Percentiles rank a stretch among this genome's conserved stretches.
Conservation (phyloP, 73 alveolate genomes). For the Paramecium tetraurelia region DNA sequence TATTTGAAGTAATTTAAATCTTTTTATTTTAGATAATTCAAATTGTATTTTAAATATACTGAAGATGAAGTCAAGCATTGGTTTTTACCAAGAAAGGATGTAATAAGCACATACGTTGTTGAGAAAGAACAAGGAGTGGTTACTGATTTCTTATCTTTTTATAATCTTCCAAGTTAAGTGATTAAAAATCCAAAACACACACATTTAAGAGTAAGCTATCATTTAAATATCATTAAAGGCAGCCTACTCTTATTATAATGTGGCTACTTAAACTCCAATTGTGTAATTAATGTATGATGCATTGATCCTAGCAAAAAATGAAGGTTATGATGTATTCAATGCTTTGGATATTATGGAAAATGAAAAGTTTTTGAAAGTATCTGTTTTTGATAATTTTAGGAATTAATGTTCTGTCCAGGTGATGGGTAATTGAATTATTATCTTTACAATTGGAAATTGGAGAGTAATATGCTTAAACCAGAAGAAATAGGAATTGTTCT, state of each 20-base stretch:
- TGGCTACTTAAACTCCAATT: constrained; percentile 76
- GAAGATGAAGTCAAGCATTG: constrained; percentile 84
- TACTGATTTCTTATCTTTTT: constrained; percentile 97
- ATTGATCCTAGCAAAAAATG: constrained; percentile 86
- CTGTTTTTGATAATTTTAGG: constrained; percentile 38
- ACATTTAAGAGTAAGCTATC: constrained; percentile 43
- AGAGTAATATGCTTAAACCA: constrained; percentile 1
- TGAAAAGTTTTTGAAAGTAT: constrained; percentile 68
- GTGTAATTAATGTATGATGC: constrained; percentile 85
- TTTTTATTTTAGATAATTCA: constrained; percentile 40
- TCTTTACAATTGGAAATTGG: constrained; percentile 89
- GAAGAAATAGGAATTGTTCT: constrained; percentile 40
- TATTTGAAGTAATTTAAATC: constrained; percentile 56
- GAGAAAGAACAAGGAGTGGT: constrained; percentile 87
- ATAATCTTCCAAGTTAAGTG: constrained; percentile 86
- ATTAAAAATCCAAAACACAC: constrained; percentile 84
- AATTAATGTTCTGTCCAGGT: constrained; percentile 73
- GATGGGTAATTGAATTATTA: constrained; percentile 95
- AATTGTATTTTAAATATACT: constrained; percentile 70
- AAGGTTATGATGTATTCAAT: constrained; percentile 96
- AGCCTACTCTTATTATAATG: constrained; percentile 88
- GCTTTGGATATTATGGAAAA: constrained; percentile 96
- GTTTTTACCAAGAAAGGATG: constrained; percentile 83
- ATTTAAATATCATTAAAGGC: constrained; percentile 60
- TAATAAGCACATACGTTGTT: constrained; percentile 89